Conservation (phyloP, 2,329 filamentous ascomycete genomes). For the Hymenoscyphus scutula region DNA sequence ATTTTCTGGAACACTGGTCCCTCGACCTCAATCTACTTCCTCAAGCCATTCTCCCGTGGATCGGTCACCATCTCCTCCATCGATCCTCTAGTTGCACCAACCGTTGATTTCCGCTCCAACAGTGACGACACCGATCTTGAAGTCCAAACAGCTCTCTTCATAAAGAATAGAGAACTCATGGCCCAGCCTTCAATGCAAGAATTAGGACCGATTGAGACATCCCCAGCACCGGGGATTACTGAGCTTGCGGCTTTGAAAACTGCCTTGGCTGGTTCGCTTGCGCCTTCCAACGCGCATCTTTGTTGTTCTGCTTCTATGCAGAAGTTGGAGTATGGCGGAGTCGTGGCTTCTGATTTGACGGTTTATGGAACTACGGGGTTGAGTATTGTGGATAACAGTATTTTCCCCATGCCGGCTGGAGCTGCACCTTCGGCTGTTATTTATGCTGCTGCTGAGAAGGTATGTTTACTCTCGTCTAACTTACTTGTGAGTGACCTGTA, state of each 20-base stretch:
- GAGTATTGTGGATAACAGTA: constrained; percentile 42
- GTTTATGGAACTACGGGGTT: constrained; percentile 39
- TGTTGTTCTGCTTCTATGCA: constrained; percentile 23
- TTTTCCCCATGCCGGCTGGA: constrained; percentile 31
- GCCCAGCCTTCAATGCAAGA: constrained; percentile 34
- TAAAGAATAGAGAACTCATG: constrained; percentile 27
- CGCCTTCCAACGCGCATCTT: constrained; percentile 51
- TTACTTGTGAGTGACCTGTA: neutral
- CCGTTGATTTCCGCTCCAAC: constrained; percentile 38
- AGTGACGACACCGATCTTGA: constrained; percentile 40
- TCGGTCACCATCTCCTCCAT: constrained; percentile 34
- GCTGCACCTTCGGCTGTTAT: constrained; percentile 19
- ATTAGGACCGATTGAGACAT: constrained; percentile 36
- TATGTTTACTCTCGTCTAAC: neutral
- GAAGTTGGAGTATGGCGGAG: constrained; percentile 34
- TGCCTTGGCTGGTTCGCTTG: constrained; percentile 62
- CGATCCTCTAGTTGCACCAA: constrained; percentile 29
- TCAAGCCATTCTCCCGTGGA: constrained; percentile 38
- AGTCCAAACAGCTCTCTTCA: constrained; percentile 22
- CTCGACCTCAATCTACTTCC: constrained; percentile 16
- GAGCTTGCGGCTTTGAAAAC: constrained; percentile 76
- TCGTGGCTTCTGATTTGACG: constrained; percentile 36
- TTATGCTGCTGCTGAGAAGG: constrained; percentile 27
- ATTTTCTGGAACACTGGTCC: constrained; percentile 21
- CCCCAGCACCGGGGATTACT: constrained; percentile 45